Base-by-base conservation (phyloP, 179 eudicot genomes). In the Heliamphora pulchella region DNA sequence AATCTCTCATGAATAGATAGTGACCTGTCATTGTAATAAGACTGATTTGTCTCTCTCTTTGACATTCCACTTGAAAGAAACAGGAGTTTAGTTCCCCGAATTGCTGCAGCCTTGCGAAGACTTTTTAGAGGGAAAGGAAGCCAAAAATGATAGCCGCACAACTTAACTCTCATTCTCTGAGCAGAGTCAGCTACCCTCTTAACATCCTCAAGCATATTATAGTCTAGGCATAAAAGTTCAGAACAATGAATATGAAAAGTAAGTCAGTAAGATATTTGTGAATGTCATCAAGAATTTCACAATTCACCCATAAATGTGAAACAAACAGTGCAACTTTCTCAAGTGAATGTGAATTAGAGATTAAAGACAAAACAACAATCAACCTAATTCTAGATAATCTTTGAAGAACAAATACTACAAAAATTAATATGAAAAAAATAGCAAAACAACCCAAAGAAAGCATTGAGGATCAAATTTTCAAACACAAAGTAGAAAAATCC, bases 111-210 rank as follows among this genome's bases (percentile, higher is more conserved):
- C 67, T 22, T 80, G 66, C 85, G 86, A 61, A 94, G 93, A 71
- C 78, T 74, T 79, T 88, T 88, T 70, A 92, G 93, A 82, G 84
- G 85, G 64, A 31, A 58, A 5, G 99, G 97, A 59, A 90, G 90
- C 85, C 82, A 80, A 87, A 74, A 80, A 71, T 85, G 86, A 61
- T 83, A 63, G 3, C 84, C 92, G 55, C 92, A 85, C 65, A 91
- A 57, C 81, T 88, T 88, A 1, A 77, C 41, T 71, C 93, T 93
- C 85, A 13, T 85, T 86, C 99, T 86, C 83, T 85, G 87, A 41
- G 98, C 96, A 50, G 96, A 94, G 70, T 96, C 99, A 66, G 99
- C 96, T 18, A 91, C 88, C 86, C 97, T 89, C 83, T 94, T 96
- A 80, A 89, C 89, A 80, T 92, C 97, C 88, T 96, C 98, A 74